Evolutionary conservation across 2,329 filamentous ascomycete genomes (phyloP), one percentile per base, ranked within the genome.

Genomic region (Pseudocercospora cruenta): DNA sequence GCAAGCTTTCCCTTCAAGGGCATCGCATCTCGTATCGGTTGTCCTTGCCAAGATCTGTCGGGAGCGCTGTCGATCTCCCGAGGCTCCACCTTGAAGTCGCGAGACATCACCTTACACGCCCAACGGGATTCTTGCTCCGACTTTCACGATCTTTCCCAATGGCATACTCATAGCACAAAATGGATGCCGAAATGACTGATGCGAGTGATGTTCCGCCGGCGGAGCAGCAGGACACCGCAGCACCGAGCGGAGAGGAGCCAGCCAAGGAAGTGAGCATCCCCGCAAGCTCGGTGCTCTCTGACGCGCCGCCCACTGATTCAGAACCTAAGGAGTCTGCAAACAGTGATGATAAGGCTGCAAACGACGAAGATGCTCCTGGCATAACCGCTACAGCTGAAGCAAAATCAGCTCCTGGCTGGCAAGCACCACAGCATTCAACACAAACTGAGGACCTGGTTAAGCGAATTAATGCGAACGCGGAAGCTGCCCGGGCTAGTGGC

Each of bases 371-470:
- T 2, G 47, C 59, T n/a, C n/a, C 45, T 22, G 28, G 14, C 1
- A 36, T 28, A 8, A 39, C 21, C n/a, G 16, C 33, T 8, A 28
- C 43, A 26, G 51, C 14, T 26, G 43, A 62, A 19, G 19, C 24
- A 4, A 24, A 21, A 45, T 19, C 57, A 33, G 28, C 55, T 12
- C n/a, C n/a, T 58, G 55, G 31, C 24, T 58, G 55, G 55, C 55
- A 58, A 58, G 55, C 55, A 43, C 55, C 55, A 21, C 55, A 58
- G 36, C 55, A 58, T 43, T 58, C 58, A 4, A 75, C 79, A 5
- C 76, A 80, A 9, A 81, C 80, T 2, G 78, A 79, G 16, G 78
- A 80, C 36, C 80, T 82, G 53, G 72, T 82, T 6, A 78, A 80
- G 67, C 71, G 78, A 39, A 67, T 76, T 58, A 75, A 77, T 59